Evolutionary conservation across 352 stramenopile species (phyloP).

Genomic region (Lagenidium sp.): DNA sequence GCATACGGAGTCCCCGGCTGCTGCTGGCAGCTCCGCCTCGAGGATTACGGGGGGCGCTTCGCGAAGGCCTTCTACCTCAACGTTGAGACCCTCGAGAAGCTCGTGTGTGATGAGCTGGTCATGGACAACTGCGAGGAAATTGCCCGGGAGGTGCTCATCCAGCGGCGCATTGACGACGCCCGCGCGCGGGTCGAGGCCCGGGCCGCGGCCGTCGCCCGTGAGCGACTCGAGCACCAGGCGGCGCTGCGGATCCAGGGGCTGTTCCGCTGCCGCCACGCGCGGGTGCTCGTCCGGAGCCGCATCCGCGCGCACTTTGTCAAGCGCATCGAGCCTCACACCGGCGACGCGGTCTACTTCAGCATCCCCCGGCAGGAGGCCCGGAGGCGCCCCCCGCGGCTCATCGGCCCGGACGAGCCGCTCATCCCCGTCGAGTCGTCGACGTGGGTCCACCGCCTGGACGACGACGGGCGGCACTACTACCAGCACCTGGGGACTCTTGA

Average conservation of each 20-base stretch:
- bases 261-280: constrained; percentile 42
- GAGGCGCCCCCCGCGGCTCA: constrained; percentile 26
- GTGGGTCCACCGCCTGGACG: constrained; percentile 45
- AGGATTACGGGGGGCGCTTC: constrained; percentile 38
- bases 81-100: constrained; percentile 46
- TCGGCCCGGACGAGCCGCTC: constrained; percentile 35
- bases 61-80: constrained; percentile 66
- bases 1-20: constrained; percentile 24
- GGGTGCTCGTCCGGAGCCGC: constrained; percentile 25
- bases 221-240: constrained; percentile 23
- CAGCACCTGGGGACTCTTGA: constrained; percentile 25
- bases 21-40: constrained; percentile 46
- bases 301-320: constrained; percentile 50
- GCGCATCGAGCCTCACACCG: constrained; percentile 42
- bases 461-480: constrained; percentile 43
- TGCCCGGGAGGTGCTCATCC: constrained; percentile 45
- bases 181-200: constrained; percentile 14
- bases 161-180: constrained; percentile 36
- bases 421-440: constrained; percentile 53
- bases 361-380: constrained; percentile 25
- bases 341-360: constrained; percentile 55
- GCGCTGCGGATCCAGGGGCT: constrained; percentile 57
- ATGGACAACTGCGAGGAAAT: constrained; percentile 59
- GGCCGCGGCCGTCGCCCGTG: constrained; percentile 16
- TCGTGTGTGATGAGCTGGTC: constrained; percentile 58